These are phyloP conservation scores for Fibroporia radiculosa DNA, from an alignment of 768 basidiomycete species.

Conservation along the genomic window DNA sequence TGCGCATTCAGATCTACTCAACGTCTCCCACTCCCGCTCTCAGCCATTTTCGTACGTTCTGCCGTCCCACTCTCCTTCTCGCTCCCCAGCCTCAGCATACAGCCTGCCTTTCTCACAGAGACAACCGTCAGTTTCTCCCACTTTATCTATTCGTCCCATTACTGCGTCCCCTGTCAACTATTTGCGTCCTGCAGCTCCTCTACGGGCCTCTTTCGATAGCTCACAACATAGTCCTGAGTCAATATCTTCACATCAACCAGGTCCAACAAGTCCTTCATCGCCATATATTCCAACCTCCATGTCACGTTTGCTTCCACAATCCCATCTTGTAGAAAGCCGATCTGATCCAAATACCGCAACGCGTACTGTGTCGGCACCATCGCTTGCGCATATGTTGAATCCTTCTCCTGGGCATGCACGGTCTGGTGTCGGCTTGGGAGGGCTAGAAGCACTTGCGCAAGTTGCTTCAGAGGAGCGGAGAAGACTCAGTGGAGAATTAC, in stretches of 20 bases:
- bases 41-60: neutral
- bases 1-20: conserved; percentile 5
- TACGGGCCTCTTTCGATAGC: too few species aligned
- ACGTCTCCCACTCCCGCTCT: conserved; percentile 1
- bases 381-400: conserved; percentile 15
- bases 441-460: conserved; percentile 63
- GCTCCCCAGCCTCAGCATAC: conserved; percentile 3
- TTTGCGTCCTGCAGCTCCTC: neutral
- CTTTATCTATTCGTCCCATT: conserved; percentile 2
- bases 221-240: too few species aligned
- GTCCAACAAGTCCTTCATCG: neutral
- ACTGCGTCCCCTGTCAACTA: conserved; percentile 5
- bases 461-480: conserved; percentile 61
- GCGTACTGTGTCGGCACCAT: conserved; percentile 13
- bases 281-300: neutral
- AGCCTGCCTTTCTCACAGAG: conserved; percentile 2
- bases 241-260: too few species aligned
- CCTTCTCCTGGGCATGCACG: conserved; percentile 18
- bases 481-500: conserved; percentile 32
- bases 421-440: conserved; percentile 21
- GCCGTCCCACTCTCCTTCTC: conserved; percentile 7
- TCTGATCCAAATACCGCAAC: too few species aligned
- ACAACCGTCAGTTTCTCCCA: conserved; percentile 5
- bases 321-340: too few species aligned
- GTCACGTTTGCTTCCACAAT: conserved; percentile 3